A percentile compares a stretch with the other conserved stretches of the same genome.
Conservation (phyloP, 192 early-diverging fungal species). For the Gonapodya prolifera region DNA sequence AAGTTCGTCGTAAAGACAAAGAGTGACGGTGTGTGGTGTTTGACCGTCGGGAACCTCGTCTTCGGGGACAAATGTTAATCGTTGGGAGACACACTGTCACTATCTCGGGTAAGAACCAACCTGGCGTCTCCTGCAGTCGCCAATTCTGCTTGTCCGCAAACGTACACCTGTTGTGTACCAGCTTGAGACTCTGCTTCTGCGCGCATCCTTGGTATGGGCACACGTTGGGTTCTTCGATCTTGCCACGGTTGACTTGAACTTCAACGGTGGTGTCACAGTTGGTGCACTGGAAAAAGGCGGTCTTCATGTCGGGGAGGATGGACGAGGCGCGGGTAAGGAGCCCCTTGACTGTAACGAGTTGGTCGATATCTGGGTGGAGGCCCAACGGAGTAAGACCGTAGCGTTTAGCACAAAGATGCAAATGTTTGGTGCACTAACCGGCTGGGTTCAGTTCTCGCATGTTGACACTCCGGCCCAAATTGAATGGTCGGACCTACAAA, state of each 20-base stretch:
- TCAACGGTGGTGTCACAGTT: constrained; percentile 73
- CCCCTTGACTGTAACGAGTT: constrained; percentile 87
- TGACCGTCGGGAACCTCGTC: constrained; percentile 91
- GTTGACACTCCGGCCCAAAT: constrained; percentile 62
- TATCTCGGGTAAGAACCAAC: too few species aligned
- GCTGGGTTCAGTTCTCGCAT: constrained; percentile 90
- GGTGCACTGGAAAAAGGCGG: constrained; percentile 86
- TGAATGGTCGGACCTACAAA: constrained; percentile 82
- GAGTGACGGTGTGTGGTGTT: constrained; percentile 90
- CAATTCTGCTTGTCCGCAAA: constrained; percentile 91
- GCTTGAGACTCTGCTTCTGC: constrained; percentile 65
- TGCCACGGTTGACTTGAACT: constrained; percentile 75
- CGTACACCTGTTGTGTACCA: constrained; percentile 88
- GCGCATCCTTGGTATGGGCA: constrained; percentile 72
- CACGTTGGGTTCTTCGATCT: constrained; percentile 67
- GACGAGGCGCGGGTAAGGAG: constrained; percentile 83
- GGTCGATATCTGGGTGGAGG: constrained; percentile 69
- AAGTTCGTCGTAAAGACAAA: constrained; percentile 85
- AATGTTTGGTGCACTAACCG: constrained; percentile 22
- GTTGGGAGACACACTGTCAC: too few species aligned
- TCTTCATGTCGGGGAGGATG: constrained; percentile 88
- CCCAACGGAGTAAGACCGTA: too few species aligned
- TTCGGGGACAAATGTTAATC: constrained; percentile 13
- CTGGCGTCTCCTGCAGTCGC: constrained; percentile 90
- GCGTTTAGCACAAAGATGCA: too few species aligned